Evolutionary conservation across 768 basidiomycete genomes (phyloP), one percentile per base, ranked within the genome.

Genomic region (Suillus brevipes): DNA sequence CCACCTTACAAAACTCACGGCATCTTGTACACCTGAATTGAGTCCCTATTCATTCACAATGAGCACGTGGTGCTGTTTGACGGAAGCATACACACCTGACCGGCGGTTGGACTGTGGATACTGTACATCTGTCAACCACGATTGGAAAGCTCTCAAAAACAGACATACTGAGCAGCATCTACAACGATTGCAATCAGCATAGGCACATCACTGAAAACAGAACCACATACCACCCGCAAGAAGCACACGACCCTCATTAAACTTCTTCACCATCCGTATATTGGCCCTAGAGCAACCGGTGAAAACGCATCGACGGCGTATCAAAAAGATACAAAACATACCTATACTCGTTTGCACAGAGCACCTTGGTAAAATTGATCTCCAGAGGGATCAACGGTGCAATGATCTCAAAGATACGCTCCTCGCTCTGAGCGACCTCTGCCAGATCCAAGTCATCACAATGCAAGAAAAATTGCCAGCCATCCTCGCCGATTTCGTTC

Each of bases 11-110:
- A 9, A 6, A 64, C 79, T 47, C 63, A 82, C 80, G 18, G 75
- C 66, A 68, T 82, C 81, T 66, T 81, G 80, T 10, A 80, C 69
- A 53, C 73, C 69, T 20, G 74, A 74, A 65, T 79, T 80, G n/a
- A 81, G 65, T 12, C 81, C 82, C 65, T 79, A 72, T 12, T 69
- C 67, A 18, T 64, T 13, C 20, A 20, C 2, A 34, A 55, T 55
- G 31, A 23, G 18, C 20, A n/a, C 0, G 20, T 20, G 7, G 4
- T n/a, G 10, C 2, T 4, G 20, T 34, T 6, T 20, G 31, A 20
- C 13, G 2, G 5, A 12, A 55, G 10, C 10, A 55, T 20, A 10
- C 53, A 55, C 20, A 55, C 31, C 53, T 55, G 53, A n/a, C 20
- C 31, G 6, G 7, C 31, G 0, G 12, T 34, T 55, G 53, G 53